These are phyloP conservation scores for Phytophthora pini DNA, from an alignment of 352 stramenopile genomes.

Conservation along the genomic window DNA sequence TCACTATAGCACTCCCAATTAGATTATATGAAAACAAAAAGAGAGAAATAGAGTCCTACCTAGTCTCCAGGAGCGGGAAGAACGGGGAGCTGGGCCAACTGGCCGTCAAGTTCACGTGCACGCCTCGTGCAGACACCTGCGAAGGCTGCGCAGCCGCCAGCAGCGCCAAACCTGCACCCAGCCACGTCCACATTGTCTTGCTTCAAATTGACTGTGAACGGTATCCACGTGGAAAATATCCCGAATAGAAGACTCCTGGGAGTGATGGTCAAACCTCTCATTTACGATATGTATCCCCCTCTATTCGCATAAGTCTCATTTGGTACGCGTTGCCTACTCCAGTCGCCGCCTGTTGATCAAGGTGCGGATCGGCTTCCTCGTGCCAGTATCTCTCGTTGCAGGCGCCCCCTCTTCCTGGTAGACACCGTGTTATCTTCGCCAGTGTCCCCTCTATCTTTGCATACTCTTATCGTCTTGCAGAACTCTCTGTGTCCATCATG, in stretches of 20 bases:
- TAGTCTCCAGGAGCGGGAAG: slow-evolving; percentile 66
- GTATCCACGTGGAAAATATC: slow-evolving; percentile 29
- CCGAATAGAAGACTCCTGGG: neutral
- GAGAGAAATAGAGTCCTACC: slow-evolving; percentile 34
- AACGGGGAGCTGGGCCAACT: slow-evolving; percentile 66
- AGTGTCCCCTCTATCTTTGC: slow-evolving; percentile 6
- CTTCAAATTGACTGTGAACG: slow-evolving; percentile 13
- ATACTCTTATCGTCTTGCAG: neutral
- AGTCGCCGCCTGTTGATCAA: slow-evolving; percentile 18
- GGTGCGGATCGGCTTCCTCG: slow-evolving; percentile 14
- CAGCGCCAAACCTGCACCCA: slow-evolving; percentile 22
- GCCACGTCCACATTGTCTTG: slow-evolving; percentile 30
- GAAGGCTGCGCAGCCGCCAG: slow-evolving; percentile 30
- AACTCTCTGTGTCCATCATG: slow-evolving; percentile 28
- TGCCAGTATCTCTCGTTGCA: slow-evolving; percentile 3
- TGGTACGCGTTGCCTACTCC: slow-evolving; percentile 5
- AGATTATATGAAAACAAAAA: neutral
- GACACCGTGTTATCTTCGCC: neutral
- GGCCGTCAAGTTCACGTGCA: slow-evolving; percentile 65
- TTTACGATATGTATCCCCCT: slow-evolving; percentile 13
- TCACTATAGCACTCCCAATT: slow-evolving; percentile 43
- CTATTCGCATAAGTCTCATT: slow-evolving; percentile 16
- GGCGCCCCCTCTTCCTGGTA: neutral
- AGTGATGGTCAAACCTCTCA: neutral
- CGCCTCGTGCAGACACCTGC: slow-evolving; percentile 32